Conservation (phyloP, 2,329 filamentous ascomycete species). For the Penicillium sp. region DNA sequence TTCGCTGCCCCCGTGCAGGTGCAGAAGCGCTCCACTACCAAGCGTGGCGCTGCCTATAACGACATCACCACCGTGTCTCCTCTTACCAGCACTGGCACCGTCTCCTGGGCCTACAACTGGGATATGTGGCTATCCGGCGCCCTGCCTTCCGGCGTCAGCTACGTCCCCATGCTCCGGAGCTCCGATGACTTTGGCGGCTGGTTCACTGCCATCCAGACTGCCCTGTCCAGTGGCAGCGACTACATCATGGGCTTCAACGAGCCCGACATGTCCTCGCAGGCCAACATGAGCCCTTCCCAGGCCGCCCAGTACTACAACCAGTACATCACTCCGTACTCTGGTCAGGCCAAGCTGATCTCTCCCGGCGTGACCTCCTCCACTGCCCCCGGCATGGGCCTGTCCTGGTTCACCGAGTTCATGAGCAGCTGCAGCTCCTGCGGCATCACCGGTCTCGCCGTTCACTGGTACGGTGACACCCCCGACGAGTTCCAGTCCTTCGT, state of each 20-base stretch:
- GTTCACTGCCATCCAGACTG: constrained; percentile 33
- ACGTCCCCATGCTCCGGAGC: constrained; percentile 49
- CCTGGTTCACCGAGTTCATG: constrained; percentile 43
- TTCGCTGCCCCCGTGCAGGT: constrained; percentile 32
- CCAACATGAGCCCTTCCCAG: constrained; percentile 37
- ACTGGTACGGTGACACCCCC: constrained; percentile 43
- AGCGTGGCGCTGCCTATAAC: constrained; percentile 43
- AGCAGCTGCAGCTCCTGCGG: constrained; percentile 38
- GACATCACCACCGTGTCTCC: constrained; percentile 31
- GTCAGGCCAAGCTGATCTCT: constrained; percentile 41
- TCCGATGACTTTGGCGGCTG: constrained; percentile 36
- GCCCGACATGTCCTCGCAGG: constrained; percentile 41
- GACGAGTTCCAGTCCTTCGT: constrained; percentile 41
- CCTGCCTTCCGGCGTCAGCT: constrained; percentile 39
- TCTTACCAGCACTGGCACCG: constrained; percentile 28
- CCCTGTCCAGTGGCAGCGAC: constrained; percentile 34
- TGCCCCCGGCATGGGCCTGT: constrained; percentile 33
- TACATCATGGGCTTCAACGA: constrained; percentile 50
- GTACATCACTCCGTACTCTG: constrained; percentile 40
- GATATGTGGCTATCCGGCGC: constrained; percentile 30
- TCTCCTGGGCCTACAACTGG: constrained; percentile 51
- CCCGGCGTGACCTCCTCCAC: constrained; percentile 42
- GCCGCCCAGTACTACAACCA: constrained; percentile 38
- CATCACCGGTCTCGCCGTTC: constrained; percentile 43
- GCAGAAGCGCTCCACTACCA: constrained; percentile 23